These are phyloP conservation scores for Geum urbanum DNA, from an alignment of 306 rosid species.

Conservation along the genomic window DNA sequence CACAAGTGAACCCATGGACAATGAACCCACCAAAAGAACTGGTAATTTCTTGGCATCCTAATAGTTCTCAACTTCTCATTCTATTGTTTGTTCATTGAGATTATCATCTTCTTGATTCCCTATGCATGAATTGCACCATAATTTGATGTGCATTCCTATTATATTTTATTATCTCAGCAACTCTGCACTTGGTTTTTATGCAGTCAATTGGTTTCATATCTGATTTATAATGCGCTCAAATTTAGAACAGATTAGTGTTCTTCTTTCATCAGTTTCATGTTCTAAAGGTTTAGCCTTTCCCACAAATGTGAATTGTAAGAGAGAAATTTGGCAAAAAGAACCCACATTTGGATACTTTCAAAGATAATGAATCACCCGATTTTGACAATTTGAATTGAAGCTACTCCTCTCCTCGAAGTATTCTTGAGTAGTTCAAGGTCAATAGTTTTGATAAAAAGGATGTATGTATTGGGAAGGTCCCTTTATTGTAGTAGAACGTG, in stretches of 20 bases:
- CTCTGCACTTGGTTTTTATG: background rate
- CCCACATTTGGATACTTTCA: background rate
- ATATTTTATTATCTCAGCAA: background rate
- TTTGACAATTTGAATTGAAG: background rate
- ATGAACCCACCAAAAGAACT: conserved; percentile 23
- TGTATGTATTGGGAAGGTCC: background rate
- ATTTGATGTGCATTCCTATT: background rate
- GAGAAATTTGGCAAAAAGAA: background rate
- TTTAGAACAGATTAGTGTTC: background rate
- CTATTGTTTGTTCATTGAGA: background rate
- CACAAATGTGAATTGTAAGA: background rate
- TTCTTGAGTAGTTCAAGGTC: background rate
- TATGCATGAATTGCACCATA: background rate
- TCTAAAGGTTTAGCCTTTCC: background rate
- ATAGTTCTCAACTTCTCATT: background rate
- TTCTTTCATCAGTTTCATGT: no score
- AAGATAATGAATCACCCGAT: background rate
- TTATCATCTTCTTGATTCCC: background rate
- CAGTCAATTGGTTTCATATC: background rate
- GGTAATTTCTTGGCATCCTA: conserved; percentile 13
- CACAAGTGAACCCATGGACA: background rate
- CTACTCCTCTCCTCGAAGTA: background rate
- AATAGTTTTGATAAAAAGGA: no score
- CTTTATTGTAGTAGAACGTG: background rate
- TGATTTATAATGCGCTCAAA: background rate